Evolutionary conservation across 371 early-diverging fungal genomes (phyloP).

Genomic region (Apophysomyces variabilis): DNA sequence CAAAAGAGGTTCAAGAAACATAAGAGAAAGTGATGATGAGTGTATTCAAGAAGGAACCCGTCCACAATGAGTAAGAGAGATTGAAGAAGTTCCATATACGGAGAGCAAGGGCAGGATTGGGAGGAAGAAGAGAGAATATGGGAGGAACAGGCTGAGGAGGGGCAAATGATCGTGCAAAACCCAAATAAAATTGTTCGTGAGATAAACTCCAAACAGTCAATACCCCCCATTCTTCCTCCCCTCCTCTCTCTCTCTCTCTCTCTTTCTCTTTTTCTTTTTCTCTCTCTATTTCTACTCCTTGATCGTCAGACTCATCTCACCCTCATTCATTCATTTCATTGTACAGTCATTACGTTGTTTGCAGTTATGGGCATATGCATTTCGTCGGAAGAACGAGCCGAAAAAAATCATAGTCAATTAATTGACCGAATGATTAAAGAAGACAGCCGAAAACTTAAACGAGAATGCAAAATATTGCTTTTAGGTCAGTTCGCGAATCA

Average conservation of each 20-base stretch:
- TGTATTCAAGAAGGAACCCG: no score
- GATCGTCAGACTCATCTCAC: conserved; percentile 12
- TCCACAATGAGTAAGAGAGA: no score
- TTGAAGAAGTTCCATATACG: no score
- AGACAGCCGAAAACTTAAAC: conserved; percentile 58
- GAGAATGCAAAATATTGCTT: conserved; percentile 76
- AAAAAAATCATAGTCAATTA: conserved; percentile 54
- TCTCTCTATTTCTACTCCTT: conserved; percentile 14
- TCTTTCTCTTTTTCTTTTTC: conserved; percentile 15
- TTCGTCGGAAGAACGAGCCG: conserved; percentile 68
- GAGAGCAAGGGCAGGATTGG: no score
- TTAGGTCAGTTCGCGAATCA: conserved; percentile 52
- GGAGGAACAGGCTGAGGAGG: no score
- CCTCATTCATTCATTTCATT: conserved; percentile 16
- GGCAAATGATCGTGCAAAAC: no score
- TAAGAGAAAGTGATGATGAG: no score
- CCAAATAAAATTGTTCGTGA: conserved; percentile 8
- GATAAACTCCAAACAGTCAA: conserved; percentile 10
- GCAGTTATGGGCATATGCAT: conserved; percentile 65
- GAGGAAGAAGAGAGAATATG: no score
- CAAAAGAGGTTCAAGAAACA: no score
- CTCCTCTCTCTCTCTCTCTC: conserved; percentile 1
- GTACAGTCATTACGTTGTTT: conserved; percentile 11
- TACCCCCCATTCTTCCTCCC: not conserved
- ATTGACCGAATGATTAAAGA: conserved; percentile 70